phyloP scores from a whole-genome alignment of 257 asterid genomes.

The Cinchona pubescens region DNA sequence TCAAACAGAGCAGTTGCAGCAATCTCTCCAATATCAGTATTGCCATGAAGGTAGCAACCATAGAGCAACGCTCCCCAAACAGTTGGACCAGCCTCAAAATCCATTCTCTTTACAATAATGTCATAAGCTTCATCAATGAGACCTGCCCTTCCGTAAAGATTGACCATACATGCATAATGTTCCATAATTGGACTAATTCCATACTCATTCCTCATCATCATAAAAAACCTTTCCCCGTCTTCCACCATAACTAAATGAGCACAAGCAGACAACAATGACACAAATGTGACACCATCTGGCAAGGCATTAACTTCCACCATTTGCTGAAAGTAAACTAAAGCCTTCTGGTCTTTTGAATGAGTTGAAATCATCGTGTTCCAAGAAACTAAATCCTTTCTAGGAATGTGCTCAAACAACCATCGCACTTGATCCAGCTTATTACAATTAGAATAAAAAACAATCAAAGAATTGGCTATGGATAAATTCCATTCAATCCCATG shows the following conservation, averaged over 20 bases:
- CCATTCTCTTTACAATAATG: slow-evolving; percentile 45
- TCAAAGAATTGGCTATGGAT: slow-evolving; percentile 55
- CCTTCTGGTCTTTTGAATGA: slow-evolving; percentile 48
- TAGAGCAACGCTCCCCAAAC: slow-evolving; percentile 90
- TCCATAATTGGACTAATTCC: slow-evolving; percentile 55
- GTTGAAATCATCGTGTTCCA: slow-evolving; percentile 91
- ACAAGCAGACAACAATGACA: slow-evolving; percentile 58
- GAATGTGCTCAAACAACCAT: slow-evolving; percentile 60
- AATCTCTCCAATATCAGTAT: slow-evolving; percentile 52
- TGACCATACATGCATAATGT: slow-evolving; percentile 81
- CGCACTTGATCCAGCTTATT: slow-evolving; percentile 28
- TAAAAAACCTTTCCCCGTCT: slow-evolving; percentile 59
- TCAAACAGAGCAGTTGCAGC: slow-evolving; percentile 60
- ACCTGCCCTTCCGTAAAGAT: slow-evolving; percentile 73
- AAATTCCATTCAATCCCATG: slow-evolving; percentile 48
- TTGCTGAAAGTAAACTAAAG: slow-evolving; percentile 51
- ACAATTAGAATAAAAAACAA: slow-evolving; percentile 54
- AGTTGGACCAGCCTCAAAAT: slow-evolving; percentile 62
- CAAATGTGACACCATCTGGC: slow-evolving; percentile 67
- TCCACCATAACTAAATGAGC: slow-evolving; percentile 57
- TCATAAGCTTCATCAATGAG: slow-evolving; percentile 49
- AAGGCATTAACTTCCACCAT: slow-evolving; percentile 34
- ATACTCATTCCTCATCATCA: slow-evolving; percentile 48
- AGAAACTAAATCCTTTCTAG: slow-evolving; percentile 54
- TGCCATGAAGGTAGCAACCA: slow-evolving; percentile 65